Evolutionary conservation across 306 rosid genomes (phyloP), one percentile per base, ranked within the genome.

Genomic region (Vigna radiata): DNA sequence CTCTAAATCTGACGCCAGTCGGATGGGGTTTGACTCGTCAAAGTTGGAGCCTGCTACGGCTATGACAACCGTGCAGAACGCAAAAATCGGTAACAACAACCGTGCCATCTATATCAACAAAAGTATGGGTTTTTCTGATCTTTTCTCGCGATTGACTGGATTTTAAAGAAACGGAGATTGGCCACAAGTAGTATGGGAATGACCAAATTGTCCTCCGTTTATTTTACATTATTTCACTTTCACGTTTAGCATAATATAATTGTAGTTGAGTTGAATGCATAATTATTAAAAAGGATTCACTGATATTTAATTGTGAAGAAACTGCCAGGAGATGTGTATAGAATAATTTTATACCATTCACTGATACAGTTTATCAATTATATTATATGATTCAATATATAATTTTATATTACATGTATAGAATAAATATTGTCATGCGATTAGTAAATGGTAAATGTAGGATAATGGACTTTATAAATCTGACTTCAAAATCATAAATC

Each of bases 21-120:
- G 81, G 74, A 95, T 90, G 9, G 96, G 97, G 46, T 95, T 95
- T 48, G 94, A 68, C 17, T 91, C 97, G 1, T 90, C 91, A 85
- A 92, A 89, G 83, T 47, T 84, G 14, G 89, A 77, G 29, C 66
- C 92, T 15, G 78, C 68, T 3, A 9, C 69, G 7, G 48, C 46
- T 17, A 16, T 44, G 15, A 48, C 27, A 46, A n/a, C 53, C 53
- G 48, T 68, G 71, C 54, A 85, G 83, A 31, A 68, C 5, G 85
- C 74, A 16, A 88, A 15, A 9, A 90, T 29, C 36, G 88, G 29
- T 17, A 82, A 41, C 44, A 74, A 49, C 33, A 65, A 68, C 10
- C 88, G 85, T 4, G 91, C 96, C 99, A 95, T 95, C 17, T 61
- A 25, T 17, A 4, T 8, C 33, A 3, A 3, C 2, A 1, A 27